A percentile compares a stretch with the other conserved stretches of the same genome.
Conservation (phyloP, 805 yeast genomes). For the Ogataea angusta region DNA sequence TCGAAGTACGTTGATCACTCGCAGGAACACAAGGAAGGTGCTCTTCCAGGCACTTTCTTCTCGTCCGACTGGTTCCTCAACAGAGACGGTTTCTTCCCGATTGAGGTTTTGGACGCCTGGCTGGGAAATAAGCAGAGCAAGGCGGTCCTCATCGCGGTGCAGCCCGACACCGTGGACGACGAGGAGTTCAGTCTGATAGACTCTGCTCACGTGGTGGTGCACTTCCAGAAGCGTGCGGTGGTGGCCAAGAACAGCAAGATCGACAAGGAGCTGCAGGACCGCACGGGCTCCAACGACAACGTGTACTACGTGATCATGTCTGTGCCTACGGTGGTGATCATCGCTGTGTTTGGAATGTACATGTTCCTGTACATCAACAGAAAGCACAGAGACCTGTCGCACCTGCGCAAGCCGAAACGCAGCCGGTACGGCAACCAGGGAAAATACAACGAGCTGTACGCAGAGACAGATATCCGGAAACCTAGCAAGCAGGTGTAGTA, state of each 20-base stretch:
- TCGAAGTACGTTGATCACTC: constrained; percentile 18
- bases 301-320: constrained; percentile 59
- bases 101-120: constrained; percentile 65
- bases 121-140: constrained; percentile 50
- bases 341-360: constrained; percentile 63
- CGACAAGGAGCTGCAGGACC: constrained; percentile 32
- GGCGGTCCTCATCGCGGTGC: constrained; percentile 64
- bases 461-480: constrained; percentile 28
- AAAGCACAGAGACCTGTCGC: constrained; percentile 51
- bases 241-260: constrained; percentile 45
- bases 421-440: constrained; percentile 34
- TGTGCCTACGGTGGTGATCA: constrained; percentile 62
- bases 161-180: constrained; percentile 63
- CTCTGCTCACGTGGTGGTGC: constrained; percentile 41
- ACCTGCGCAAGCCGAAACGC: constrained; percentile 37
- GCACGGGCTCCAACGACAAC: constrained; percentile 42
- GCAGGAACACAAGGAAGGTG: constrained; percentile 23
- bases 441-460: constrained; percentile 26
- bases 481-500: constrained; percentile 23
- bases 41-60: constrained; percentile 46
- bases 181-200: constrained; percentile 59
- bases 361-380: constrained; percentile 56
- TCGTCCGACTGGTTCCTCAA: constrained; percentile 68
- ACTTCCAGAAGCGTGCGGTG: constrained; percentile 48
- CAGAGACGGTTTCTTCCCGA: constrained; percentile 59